Conservation (phyloP, 2,329 filamentous ascomycete species). For the Ophiocordyceps sinensis region DNA sequence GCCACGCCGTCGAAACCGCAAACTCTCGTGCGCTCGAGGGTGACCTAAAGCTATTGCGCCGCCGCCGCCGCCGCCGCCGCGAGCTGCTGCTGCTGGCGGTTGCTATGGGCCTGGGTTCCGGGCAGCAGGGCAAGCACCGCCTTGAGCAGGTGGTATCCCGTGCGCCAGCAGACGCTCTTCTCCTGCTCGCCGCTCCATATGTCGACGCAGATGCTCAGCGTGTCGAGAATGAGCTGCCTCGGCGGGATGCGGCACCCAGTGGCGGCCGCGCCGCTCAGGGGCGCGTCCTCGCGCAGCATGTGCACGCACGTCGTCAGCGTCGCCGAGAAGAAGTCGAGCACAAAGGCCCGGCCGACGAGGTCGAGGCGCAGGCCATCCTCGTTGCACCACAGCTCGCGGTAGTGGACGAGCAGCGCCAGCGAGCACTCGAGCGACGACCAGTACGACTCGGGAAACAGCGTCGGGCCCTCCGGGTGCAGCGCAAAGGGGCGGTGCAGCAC, state of each 20-base stretch:
- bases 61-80: neutral
- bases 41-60: neutral
- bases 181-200: slow-evolving; percentile 21
- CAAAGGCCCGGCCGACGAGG: slow-evolving; percentile 18
- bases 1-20: too few relatives aligned
- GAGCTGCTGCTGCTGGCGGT: neutral
- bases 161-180: slow-evolving; percentile 20
- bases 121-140: slow-evolving; percentile 7
- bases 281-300: slow-evolving; percentile 19
- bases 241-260: slow-evolving; percentile 17
- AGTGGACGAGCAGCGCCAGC: slow-evolving; percentile 19
- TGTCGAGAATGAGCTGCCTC: slow-evolving; percentile 20
- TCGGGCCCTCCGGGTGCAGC: slow-evolving; percentile 16
- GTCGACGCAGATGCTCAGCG: slow-evolving; percentile 16
- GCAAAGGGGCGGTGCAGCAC: slow-evolving; percentile 21
- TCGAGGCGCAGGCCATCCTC: slow-evolving; percentile 12
- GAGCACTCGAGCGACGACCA: slow-evolving; percentile 23
- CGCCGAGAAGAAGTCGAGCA: slow-evolving; percentile 21
- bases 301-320: slow-evolving; percentile 18
- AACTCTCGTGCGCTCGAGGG: too few relatives aligned
- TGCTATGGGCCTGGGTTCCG: neutral
- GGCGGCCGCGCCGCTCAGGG: slow-evolving; percentile 12
- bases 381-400: slow-evolving; percentile 18
- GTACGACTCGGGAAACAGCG: slow-evolving; percentile 19
- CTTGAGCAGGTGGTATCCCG: slow-evolving; percentile 16